Evolutionary conservation across 1,284 basidiomycete genomes (phyloP), one percentile per base, ranked within the genome.

Genomic region (Serendipita sp.): DNA sequence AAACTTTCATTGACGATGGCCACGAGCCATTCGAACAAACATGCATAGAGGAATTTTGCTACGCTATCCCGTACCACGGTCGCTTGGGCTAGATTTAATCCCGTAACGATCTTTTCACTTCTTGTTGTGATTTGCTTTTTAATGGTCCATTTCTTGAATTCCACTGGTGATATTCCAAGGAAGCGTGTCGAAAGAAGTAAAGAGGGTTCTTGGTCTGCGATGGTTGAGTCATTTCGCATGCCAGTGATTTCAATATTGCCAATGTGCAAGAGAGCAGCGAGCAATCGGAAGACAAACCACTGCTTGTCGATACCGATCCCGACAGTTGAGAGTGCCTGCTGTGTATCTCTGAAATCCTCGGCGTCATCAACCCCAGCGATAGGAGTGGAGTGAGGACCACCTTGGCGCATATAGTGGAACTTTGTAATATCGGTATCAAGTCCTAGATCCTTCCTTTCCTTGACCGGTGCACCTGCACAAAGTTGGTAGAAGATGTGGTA

Each of bases 401-500:
- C 96, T 72, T 97, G 95, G 69, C 87, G 93, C 65, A 99, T 80
- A 71, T 93, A 99, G 67, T 87, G 82, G 74, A 98, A 99, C 72
- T 93, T 90, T 43, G 83, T 85, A 63, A 89, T 79, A 70, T 95
- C 91, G 4, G 80, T 78, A 66, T 93, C 90, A 49, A 99, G 79
- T 3, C 91, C 93, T 45, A 99, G 82, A 69, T 96, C 92, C 74
- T 96, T 96, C 55, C 92, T 85, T 72, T 99, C 95, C 72, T 96
- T 95, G 29, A 89, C 78, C 1, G 95, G 94, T 2, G 93, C 93
- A 62, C 96, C 96, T 1, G 95, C 91, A 69, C 95, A 93, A n/a
- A 99, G 79, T 73, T 99, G 96, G 75, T 99, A 99, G 78, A 99
- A 99, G 71, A 99, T 97, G 75, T 99, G 96, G 74, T 99, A 99